Percentiles rank a stretch among this genome's conserved stretches.
Conservation (phyloP, 345 rosid species). For the Mangifera indica region DNA sequence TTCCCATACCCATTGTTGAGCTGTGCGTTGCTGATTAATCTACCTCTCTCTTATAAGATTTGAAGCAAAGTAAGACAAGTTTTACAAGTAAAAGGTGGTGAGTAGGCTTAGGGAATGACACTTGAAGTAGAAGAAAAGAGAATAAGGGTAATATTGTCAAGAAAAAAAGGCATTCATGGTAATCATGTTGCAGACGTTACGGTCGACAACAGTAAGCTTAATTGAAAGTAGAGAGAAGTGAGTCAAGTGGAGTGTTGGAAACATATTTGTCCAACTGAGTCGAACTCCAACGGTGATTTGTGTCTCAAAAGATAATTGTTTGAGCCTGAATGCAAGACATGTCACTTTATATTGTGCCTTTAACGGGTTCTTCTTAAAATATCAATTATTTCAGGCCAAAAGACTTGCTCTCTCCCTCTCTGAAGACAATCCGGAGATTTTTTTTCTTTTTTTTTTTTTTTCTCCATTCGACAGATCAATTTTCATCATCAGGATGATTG, state of each 20-base stretch:
- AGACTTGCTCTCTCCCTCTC: too few relatives aligned
- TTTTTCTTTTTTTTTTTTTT: too few relatives aligned
- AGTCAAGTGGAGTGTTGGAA: neutral
- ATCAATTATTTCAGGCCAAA: too few relatives aligned
- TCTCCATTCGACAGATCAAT: too few relatives aligned
- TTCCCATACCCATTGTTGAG: slow-evolving; percentile 64
- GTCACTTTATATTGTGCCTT: neutral
- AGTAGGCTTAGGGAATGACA: slow-evolving; percentile 4
- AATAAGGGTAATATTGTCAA: slow-evolving; percentile 34
- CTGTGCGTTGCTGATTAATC: slow-evolving; percentile 18
- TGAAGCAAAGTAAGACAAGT: slow-evolving; percentile 12
- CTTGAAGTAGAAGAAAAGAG: slow-evolving; percentile 32
- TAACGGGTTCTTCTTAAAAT: too few relatives aligned
- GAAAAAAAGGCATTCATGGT: slow-evolving; percentile 12
- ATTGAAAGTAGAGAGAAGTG: neutral
- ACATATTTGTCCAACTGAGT: neutral
- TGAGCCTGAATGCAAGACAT: neutral
- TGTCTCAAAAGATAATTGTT: neutral
- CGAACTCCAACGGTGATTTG: neutral
- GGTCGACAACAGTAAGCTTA: neutral
- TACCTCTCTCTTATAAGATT: neutral
- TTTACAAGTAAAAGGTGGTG: neutral
- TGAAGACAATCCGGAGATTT: too few relatives aligned
- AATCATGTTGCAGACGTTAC: neutral
- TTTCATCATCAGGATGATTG: too few relatives aligned